Evolutionary conservation across 2,329 filamentous ascomycete species (phyloP).

Genomic region (Metarhizium anisopliae): DNA sequence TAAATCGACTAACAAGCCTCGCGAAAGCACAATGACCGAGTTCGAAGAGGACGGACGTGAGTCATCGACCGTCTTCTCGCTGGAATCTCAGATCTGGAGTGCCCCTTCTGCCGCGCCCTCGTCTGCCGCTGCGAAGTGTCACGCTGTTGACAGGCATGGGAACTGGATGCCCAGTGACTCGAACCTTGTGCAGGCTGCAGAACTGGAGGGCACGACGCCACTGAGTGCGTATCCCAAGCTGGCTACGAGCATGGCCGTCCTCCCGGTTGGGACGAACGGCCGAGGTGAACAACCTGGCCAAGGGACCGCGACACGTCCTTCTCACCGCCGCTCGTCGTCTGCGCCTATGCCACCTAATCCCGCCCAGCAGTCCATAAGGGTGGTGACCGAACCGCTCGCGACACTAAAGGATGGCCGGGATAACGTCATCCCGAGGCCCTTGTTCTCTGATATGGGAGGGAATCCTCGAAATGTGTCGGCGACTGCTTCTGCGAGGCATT

Average conservation of each 20-base stretch:
- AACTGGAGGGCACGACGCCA: conserved; percentile 14
- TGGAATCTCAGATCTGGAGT: conserved; percentile 38
- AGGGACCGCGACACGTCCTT: not conserved
- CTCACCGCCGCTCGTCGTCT: not conserved
- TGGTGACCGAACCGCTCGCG: conserved; percentile 1
- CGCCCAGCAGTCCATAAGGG: not conserved
- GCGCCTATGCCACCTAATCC: not conserved
- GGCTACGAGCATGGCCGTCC: conserved; percentile 7
- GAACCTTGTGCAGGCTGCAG: conserved; percentile 17
- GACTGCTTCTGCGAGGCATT: conserved; percentile 9
- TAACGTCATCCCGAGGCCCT: conserved; percentile 11
- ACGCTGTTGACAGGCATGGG: conserved; percentile 41
- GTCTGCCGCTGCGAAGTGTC: conserved; percentile 36
- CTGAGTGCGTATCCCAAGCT: conserved; percentile 6
- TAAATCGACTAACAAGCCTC: conserved; percentile 11
- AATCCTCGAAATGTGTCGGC: conserved; percentile 10
- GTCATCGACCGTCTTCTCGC: conserved; percentile 19
- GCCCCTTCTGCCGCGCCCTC: conserved; percentile 36
- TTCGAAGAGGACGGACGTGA: conserved; percentile 40
- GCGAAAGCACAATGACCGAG: conserved; percentile 40
- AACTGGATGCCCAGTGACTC: conserved; percentile 43
- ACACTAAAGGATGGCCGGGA: conserved; percentile 1
- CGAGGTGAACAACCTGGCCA: not conserved
- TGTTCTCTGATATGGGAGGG: conserved; percentile 14
- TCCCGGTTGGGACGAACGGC: conserved; percentile 9